Evolutionary conservation across 2,329 filamentous ascomycete genomes (phyloP), one percentile per base, ranked within the genome.

Genomic region (Xylaria sp.): DNA sequence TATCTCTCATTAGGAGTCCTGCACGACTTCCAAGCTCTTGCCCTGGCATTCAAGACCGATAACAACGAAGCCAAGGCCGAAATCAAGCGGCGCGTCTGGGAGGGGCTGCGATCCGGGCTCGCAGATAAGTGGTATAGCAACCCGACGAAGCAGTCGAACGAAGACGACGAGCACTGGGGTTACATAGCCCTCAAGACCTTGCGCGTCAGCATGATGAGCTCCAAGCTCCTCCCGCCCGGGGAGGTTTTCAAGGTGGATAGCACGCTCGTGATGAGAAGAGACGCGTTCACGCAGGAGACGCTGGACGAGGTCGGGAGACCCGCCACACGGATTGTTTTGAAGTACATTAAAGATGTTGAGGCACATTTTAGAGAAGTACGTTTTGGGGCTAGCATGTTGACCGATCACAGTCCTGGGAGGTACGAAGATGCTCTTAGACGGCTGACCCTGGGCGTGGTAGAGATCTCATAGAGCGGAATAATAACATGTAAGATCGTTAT

Each of bases 171-270:
- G 47, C 80, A 86, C 31, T 93, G 90, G 90, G 87, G 88, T 0
- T 87, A 87, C 72, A 83, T 87, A 0, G 85, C 89, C 0, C 80
- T 93, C 5, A 87, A 88, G 70, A 84, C 84, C 0, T 76, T 94
- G 15, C 83, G 90, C 2, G 85, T 84, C 2, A 86, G 83, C 68
- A 91, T 93, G 87, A 82, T 85, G 64, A 88, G 84, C 54, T 80
- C 84, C 33, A 92, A 92, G 71, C 80, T 94, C 2, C 77, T 92
- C 49, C 91, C 91, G 1, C 91, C 91, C 0, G 91, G 91, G 0
- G 90, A 94, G 73, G 88, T 93, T 0, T 92, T 93, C 70, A 80
- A 87, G 2, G 82, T 93, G 2, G 89, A 92, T 76, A 89, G 83
- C 23, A 87, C 87, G 72, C 82, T 83, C 8, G 89, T 91, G 3